Evolutionary conservation across 257 asterid species (phyloP).

Genomic region (Solanum rostratum): DNA sequence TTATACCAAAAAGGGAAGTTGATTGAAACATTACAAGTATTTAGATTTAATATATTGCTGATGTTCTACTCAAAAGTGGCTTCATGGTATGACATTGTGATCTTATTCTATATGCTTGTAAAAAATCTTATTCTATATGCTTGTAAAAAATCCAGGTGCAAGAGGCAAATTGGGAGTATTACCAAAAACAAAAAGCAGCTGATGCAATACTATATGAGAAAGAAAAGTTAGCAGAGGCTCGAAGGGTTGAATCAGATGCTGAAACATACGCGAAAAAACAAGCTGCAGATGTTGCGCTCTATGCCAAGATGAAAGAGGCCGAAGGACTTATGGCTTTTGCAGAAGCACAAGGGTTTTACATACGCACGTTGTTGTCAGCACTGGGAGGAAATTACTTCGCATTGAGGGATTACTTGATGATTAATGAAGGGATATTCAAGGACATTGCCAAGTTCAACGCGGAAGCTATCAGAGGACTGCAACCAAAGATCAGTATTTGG

Average conservation of each 20-base stretch:
- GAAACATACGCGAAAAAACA: constrained; percentile 22
- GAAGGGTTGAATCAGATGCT: constrained; percentile 39
- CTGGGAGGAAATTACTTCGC: constrained; percentile 47
- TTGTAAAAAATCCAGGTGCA: constrained; percentile 26
- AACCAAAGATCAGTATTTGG: constrained; percentile 64
- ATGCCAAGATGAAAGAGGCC: constrained; percentile 52
- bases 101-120: not conserved
- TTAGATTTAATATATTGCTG: not conserved
- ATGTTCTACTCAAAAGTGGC: not conserved
- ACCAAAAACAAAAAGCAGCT: constrained; percentile 44
- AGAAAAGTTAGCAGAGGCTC: constrained; percentile 44
- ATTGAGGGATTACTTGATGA: constrained; percentile 49
- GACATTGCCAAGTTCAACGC: constrained; percentile 47
- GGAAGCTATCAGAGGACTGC: constrained; percentile 38
- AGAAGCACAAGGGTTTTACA: constrained; percentile 47
- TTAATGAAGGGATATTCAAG: constrained; percentile 33
- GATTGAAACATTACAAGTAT: too few relatives aligned
- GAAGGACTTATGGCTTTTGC: constrained; percentile 54
- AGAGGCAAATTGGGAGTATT: constrained; percentile 56
- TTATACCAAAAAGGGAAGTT: not conserved
- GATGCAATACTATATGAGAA: constrained; percentile 44
- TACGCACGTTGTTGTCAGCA: constrained; percentile 27
- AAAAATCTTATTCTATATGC: not conserved
- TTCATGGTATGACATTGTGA: not conserved
- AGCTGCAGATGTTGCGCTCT: constrained; percentile 33